These are phyloP conservation scores for Tricholoma flavovirens DNA, from an alignment of 768 basidiomycete genomes.

Conservation along the genomic window DNA sequence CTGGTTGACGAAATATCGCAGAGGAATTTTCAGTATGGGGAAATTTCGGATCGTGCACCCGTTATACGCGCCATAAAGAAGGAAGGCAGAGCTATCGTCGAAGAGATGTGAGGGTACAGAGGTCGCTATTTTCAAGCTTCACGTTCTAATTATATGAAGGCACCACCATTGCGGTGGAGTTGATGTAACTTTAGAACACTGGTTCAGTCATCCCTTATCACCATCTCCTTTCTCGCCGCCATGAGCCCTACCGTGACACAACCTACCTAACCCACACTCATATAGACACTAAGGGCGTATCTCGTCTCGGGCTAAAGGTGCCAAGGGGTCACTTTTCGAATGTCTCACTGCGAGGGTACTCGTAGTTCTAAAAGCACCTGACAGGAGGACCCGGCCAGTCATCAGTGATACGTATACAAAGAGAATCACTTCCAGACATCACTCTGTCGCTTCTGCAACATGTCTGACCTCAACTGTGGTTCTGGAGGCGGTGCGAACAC, in stretches of 20 bases:
- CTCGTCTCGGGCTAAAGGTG: too few species aligned
- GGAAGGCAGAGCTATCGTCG: slow-evolving; percentile 3
- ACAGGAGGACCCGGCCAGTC: slow-evolving; percentile 29
- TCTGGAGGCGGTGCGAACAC: slow-evolving; percentile 46
- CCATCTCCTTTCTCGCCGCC: too few species aligned
- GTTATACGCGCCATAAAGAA: neutral
- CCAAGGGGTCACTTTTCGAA: too few species aligned
- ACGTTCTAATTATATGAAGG: too few species aligned
- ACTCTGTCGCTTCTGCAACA: slow-evolving; percentile 3
- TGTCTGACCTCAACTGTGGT: slow-evolving; percentile 38
- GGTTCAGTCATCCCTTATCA: too few species aligned
- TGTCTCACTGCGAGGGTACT: slow-evolving; percentile 25
- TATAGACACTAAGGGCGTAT: too few species aligned
- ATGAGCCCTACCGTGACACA: too few species aligned
- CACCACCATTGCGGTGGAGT: too few species aligned
- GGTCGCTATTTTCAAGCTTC: too few species aligned
- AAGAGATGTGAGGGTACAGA: slow-evolving; percentile 7
- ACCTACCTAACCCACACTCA: too few species aligned
- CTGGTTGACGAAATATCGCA: slow-evolving; percentile 38
- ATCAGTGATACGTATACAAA: neutral
- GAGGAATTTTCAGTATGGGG: slow-evolving; percentile 6
- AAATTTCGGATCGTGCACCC: neutral
- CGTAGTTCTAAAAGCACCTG: neutral
- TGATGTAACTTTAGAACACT: too few species aligned
- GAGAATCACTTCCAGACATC: slow-evolving; percentile 3